Conservation (phyloP, 805 yeast genomes). For the Yarrowia porcina region DNA sequence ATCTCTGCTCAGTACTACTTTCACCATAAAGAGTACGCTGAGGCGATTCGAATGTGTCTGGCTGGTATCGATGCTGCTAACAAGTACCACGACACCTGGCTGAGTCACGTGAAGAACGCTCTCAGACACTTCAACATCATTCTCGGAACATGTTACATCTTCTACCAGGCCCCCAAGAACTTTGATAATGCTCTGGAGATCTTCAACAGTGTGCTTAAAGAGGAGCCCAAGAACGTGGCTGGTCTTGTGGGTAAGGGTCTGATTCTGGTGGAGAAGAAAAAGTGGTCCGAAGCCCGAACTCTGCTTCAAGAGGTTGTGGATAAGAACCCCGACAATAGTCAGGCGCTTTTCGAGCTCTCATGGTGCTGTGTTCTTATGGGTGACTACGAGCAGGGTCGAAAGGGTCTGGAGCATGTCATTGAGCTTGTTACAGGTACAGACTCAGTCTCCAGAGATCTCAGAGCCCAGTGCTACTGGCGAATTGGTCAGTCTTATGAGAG, state of each 20-base stretch:
- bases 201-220: constrained; percentile 58
- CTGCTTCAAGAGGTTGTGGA: constrained; percentile 52
- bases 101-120: constrained; percentile 45
- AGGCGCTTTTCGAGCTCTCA: constrained; percentile 65
- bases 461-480: constrained; percentile 68
- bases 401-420: constrained; percentile 47
- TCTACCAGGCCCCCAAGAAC: constrained; percentile 88
- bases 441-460: constrained; percentile 49
- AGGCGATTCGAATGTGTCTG: constrained; percentile 58
- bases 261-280: constrained; percentile 64
- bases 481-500: constrained; percentile 61
- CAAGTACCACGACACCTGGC: constrained; percentile 45
- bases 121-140: constrained; percentile 58
- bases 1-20: constrained; percentile 60
- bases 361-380: constrained; percentile 71
- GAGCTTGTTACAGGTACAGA: constrained; percentile 49
- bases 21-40: constrained; percentile 58
- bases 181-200: constrained; percentile 68
- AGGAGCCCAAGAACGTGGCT: constrained; percentile 47
- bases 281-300: constrained; percentile 52
- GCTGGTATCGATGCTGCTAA: constrained; percentile 52
- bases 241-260: constrained; percentile 82
- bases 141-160: constrained; percentile 74
- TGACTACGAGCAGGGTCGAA: constrained; percentile 51
- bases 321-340: constrained; percentile 50